Evolutionary conservation across 108 stramenopile genomes (phyloP), one percentile per base, ranked within the genome.

Genomic region (Aurantiochytrium sp.): DNA sequence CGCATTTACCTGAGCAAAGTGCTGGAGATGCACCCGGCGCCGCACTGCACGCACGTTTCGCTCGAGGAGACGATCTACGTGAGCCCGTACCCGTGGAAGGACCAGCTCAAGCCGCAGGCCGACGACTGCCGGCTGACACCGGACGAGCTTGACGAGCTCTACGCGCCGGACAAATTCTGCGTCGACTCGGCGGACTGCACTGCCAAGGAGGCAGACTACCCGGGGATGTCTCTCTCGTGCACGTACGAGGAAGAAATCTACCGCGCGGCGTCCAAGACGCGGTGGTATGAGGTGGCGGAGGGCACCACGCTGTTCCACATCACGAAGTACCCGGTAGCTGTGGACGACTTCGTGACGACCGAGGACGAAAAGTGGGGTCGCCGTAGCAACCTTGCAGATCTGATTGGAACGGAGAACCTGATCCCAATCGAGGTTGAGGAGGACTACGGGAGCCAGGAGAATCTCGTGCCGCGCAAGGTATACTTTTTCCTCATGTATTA

Each of bases 281-380:
- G 96, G 15, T 96, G 96, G 96, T 96, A 92, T 86, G 95, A 96
- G 87, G 92, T 92, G 4, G 37, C 52, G 37, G 89, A 91, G 22
- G 94, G 92, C 30, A 69, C 68, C 52, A 68, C 87, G 34, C 42
- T 93, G 5, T 95, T 93, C 86, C 54, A 92, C 55, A 32, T 94
- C 55, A 96, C 94, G 37, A 95, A 93, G 73, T 93, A 95, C 55
- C 91, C 93, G n/a, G 55, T 93, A 2, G 22, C 90, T 21, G 37
- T 54, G 0, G 41, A 68, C 17, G 53, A 68, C 32, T 86, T 92
- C 4, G 87, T 88, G 69, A 89, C 89, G 4, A 12, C 59, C 37
- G 27, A 0, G 54, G 45, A 17, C 42, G 85, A 90, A 30, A 50
- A 92, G 19, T 92, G 94, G 92, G 93, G 94, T 12, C 89, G 93